Evolutionary conservation across 1,284 basidiomycete species (phyloP), one percentile per base, ranked within the genome.

Genomic region (Sporisorium exsertum): DNA sequence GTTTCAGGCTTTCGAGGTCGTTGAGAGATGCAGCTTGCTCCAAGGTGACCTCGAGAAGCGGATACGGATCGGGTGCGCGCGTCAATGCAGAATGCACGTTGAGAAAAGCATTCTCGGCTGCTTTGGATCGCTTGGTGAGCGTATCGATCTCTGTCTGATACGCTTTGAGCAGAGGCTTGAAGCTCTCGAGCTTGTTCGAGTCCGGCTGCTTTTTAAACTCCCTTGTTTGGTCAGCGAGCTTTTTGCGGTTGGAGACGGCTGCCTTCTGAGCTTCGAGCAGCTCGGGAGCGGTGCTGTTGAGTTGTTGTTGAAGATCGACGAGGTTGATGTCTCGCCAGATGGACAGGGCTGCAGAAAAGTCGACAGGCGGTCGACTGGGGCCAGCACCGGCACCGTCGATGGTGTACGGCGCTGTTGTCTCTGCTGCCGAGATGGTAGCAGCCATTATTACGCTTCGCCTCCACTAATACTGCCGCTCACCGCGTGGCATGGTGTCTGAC

Each of bases 91-190:
- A 70, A 20, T 72, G 58, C 15, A 95, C 91, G 79, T 92, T 93
- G 33, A 97, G 88, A 86, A 99, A 97, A 0, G 94, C 93, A 81
- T 93, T 95, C 88, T 98, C 96, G 1, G 95, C 92, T 18, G 89
- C 87, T 84, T 97, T 97, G 33, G 92, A 93, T 8, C 96, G 91
- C 76, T 94, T 93, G 0, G 95, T 98, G 67, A 99, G 90, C 79
- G 88, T 92, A 87, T 99, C 96, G 71, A 99, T 98, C 87, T 98
- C 96, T 8, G 91, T 89, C 87, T 99, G 96, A 87, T 99, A 98
- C 7, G 63, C 62, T 55, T 83, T 84, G 50, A 85, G 76, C 29
- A 84, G 64, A 12, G 78, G 74, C 50, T 83, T 83, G 72, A 84
- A 72, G 49, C 57, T 73, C 13, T 81, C 78, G 52, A 80, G 74